Conservation (phyloP, 148 eudicot genomes). For the Vaccinium myrtillus region DNA sequence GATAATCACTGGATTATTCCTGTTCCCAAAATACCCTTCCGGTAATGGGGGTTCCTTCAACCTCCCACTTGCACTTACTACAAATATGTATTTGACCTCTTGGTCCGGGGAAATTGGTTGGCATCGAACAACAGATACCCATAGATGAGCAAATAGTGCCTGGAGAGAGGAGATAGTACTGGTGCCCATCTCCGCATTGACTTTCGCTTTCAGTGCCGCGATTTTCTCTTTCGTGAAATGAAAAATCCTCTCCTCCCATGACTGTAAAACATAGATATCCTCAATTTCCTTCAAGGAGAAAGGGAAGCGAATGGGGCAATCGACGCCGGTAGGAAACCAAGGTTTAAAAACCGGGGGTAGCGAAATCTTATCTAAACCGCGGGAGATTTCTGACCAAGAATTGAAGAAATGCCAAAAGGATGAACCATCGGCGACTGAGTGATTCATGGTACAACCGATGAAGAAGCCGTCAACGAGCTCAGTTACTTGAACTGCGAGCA, state of each 20-base stretch:
- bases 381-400: slow-evolving; percentile 37
- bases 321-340: slow-evolving; percentile 16
- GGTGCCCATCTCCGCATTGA: slow-evolving; percentile 25
- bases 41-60: slow-evolving; percentile 1
- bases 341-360: slow-evolving; percentile 16
- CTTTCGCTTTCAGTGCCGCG: slow-evolving; percentile 27
- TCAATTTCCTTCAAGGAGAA: neutral
- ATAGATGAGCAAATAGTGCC: slow-evolving; percentile 37
- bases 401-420: slow-evolving; percentile 38
- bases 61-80: slow-evolving; percentile 18
- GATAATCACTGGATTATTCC: neutral
- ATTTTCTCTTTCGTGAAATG: slow-evolving; percentile 29
- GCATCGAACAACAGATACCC: slow-evolving; percentile 20
- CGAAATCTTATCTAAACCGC: neutral
- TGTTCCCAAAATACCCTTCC: slow-evolving; percentile 21
- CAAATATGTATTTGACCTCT: neutral
- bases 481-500: slow-evolving; percentile 39
- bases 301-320: slow-evolving; percentile 14
- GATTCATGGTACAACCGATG: slow-evolving; percentile 33
- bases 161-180: slow-evolving; percentile 33
- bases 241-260: slow-evolving; percentile 22
- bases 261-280: neutral
- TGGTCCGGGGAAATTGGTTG: neutral
- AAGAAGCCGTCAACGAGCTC: slow-evolving; percentile 41
- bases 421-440: slow-evolving; percentile 27